These are phyloP conservation scores for Codiaeum variegatum DNA, from an alignment of 441 rosid species.

Conservation along the genomic window DNA sequence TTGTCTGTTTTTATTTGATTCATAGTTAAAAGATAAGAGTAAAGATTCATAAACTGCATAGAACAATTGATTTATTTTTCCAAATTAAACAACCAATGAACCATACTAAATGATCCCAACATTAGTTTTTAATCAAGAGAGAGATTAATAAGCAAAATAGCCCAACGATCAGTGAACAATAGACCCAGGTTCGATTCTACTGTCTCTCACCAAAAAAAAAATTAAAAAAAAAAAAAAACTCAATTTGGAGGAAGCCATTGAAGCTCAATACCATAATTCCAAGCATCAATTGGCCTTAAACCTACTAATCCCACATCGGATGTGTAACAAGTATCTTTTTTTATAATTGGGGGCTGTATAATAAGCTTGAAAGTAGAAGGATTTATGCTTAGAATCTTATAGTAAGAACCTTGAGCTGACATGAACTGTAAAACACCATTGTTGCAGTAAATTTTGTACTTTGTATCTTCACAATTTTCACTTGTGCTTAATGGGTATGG, in stretches of 20 bases:
- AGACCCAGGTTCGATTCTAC: too few relatives aligned
- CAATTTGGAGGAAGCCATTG: conserved; percentile 47
- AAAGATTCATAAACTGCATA: too few relatives aligned
- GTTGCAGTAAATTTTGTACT: conserved; percentile 45
- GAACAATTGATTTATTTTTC: not conserved
- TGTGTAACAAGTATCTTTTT: conserved; percentile 35
- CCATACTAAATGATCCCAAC: too few relatives aligned
- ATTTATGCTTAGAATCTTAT: conserved; percentile 43
- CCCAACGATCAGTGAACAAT: too few relatives aligned
- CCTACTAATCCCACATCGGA: conserved; percentile 51
- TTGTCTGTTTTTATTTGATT: too few relatives aligned
- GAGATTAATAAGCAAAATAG: too few relatives aligned
- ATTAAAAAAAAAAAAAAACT: not conserved
- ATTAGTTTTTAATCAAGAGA: not conserved
- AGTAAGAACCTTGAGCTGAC: conserved; percentile 35
- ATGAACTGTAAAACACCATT: conserved; percentile 34
- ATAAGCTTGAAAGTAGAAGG: conserved; percentile 36
- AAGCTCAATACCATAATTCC: conserved; percentile 59
- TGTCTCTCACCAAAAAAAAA: not conserved
- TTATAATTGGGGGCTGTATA: conserved; percentile 42
- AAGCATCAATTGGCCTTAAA: conserved; percentile 27
- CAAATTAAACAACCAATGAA: not conserved
- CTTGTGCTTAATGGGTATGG: conserved; percentile 59
- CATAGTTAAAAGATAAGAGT: too few relatives aligned
- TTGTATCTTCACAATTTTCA: conserved; percentile 46